These are phyloP conservation scores for Nicotiana noctiflora DNA, from an alignment of 257 asterid species.

Conservation along the genomic window DNA sequence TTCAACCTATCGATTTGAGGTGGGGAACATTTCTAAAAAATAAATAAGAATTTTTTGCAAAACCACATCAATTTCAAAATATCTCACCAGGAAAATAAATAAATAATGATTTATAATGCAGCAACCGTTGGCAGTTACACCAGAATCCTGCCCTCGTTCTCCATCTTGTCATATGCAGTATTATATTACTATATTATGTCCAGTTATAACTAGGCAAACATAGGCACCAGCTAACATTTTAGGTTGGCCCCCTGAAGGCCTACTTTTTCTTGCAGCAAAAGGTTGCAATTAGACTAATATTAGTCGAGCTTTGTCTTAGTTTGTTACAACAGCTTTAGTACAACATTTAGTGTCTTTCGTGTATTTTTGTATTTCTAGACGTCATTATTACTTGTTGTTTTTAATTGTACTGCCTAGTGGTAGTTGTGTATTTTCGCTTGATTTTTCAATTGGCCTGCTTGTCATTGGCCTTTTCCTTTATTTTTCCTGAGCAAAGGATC, in stretches of 20 bases:
- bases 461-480: too few relatives aligned
- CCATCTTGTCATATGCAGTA: neutral
- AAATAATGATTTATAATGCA: neutral
- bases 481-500: too few relatives aligned
- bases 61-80: neutral
- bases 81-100: neutral
- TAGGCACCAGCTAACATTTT: neutral
- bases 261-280: neutral
- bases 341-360: too few relatives aligned
- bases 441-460: too few relatives aligned
- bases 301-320: too few relatives aligned
- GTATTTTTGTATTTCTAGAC: too few relatives aligned
- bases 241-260: neutral
- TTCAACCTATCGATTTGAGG: too few relatives aligned
- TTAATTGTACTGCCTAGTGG: too few relatives aligned
- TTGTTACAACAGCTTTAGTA: too few relatives aligned
- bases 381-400: too few relatives aligned
- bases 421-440: too few relatives aligned
- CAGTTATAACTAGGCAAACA: neutral
- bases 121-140: neutral
- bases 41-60: neutral
- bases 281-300: neutral
- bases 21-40: neutral
- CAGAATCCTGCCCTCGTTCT: neutral
- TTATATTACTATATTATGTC: neutral